Conservation (phyloP, 106 monocot species). For the Apostasia ramifera region DNA sequence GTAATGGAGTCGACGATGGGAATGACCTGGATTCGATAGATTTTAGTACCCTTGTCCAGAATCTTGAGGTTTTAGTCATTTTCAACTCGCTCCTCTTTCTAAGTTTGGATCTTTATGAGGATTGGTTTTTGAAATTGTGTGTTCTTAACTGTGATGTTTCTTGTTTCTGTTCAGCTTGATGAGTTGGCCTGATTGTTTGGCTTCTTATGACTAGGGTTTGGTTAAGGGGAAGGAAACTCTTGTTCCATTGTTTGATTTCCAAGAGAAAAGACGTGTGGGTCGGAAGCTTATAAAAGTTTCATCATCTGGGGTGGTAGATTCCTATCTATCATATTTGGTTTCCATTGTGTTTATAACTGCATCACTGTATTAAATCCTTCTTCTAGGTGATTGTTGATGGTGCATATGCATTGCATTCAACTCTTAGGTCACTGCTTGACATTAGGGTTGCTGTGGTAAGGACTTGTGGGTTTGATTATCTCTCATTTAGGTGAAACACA, state of each 20-base stretch:
- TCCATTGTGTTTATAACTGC: neutral
- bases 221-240: slow-evolving; percentile 60
- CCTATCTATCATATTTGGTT: neutral
- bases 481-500: neutral
- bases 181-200: neutral
- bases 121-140: neutral
- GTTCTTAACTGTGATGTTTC: neutral
- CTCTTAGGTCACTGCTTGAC: slow-evolving; percentile 80
- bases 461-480: neutral
- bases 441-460: slow-evolving; percentile 97
- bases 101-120: neutral
- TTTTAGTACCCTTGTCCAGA: slow-evolving; percentile 51
- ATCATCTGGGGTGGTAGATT: slow-evolving; percentile 64
- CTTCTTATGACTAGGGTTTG: slow-evolving; percentile 53
- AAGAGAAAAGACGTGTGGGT: slow-evolving; percentile 63
- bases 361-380: slow-evolving; percentile 3
- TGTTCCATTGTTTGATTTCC: slow-evolving; percentile 91
- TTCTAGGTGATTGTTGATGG: slow-evolving; percentile 92
- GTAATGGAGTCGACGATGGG: slow-evolving; percentile 67
- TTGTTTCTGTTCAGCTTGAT: neutral
- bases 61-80: slow-evolving; percentile 58
- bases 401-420: slow-evolving; percentile 92
- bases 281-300: slow-evolving; percentile 49
- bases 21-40: slow-evolving; percentile 84
- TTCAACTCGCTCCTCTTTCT: neutral